These are phyloP conservation scores for Aspergillus sp. DNA, from an alignment of 2,329 filamentous ascomycete species.

Conservation along the genomic window DNA sequence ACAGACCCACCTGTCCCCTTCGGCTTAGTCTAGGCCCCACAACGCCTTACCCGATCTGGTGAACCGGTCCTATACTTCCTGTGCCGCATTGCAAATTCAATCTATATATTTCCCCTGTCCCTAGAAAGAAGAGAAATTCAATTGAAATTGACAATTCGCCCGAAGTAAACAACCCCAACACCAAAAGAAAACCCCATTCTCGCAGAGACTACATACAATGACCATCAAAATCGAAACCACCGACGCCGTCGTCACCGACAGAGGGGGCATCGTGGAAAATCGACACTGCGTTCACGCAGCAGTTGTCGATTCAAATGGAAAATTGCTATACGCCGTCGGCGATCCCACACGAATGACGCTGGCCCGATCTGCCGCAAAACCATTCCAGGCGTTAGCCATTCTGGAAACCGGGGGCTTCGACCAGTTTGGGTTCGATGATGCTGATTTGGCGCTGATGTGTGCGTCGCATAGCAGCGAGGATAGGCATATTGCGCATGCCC, in stretches of 20 bases:
- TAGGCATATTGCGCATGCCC: constrained; percentile 34
- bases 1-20: too few relatives aligned
- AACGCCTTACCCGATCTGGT: too few relatives aligned
- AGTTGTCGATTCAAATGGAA: constrained; percentile 34
- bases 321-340: constrained; percentile 37
- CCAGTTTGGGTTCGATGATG: constrained; percentile 32
- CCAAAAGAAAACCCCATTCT: too few relatives aligned
- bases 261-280: constrained; percentile 41
- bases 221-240: too few relatives aligned
- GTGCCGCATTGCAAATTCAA: too few relatives aligned
- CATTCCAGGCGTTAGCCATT: constrained; percentile 42
- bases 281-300: constrained; percentile 42
- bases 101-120: too few relatives aligned
- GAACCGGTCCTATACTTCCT: too few relatives aligned
- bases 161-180: too few relatives aligned
- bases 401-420: constrained; percentile 39
- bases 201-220: too few relatives aligned
- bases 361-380: constrained; percentile 44
- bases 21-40: too few relatives aligned
- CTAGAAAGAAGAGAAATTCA: too few relatives aligned
- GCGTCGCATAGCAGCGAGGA: constrained; percentile 46
- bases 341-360: constrained; percentile 40
- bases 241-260: constrained; percentile 33
- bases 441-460: constrained; percentile 45
- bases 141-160: too few relatives aligned